Evolutionary conservation across 73 alveolate genomes (phyloP), one percentile per base, ranked within the genome.

Genomic region (Tetrahymena thermophila): DNA sequence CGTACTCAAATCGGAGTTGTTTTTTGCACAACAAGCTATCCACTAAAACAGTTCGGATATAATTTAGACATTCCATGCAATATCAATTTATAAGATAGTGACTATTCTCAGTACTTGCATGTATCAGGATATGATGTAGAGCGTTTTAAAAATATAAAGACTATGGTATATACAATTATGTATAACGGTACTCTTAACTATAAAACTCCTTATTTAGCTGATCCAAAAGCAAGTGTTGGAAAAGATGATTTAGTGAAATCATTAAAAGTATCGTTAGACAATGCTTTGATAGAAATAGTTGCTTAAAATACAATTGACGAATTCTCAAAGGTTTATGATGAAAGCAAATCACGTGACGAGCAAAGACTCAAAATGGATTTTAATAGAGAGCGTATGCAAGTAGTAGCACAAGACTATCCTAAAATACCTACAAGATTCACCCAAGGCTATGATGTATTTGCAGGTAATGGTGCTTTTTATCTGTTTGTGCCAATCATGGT

Each of bases 391-490:
- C 94, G 71, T 50, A 95, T 98, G 43, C 93, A 96, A 34, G 89
- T 95, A 8, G 58, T 96, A n/a, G 94, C 94, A 50, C 44, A 96
- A 56, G 94, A 94, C 85, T 98, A 94, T 85, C 99, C 99, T 3
- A 93, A 89, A 3, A 94, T 96, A 15, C 96, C 98, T 3, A 96
- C 94, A 34, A 56, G 99, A 42, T 94, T 96, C 58, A 95, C 94
- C 38, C 37, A 97, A 56, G 97, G 96, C 19, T 58, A 93, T 35
- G 97, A 96, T 85, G 94, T 98, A 4, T 95, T 96, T n/a, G 97
- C 96, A 28, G 95, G 97, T n/a, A 94, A 97, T 93, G 99, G 99
- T 7, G 97, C 98, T 9, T 98, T 96, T 93, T 97, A 97, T 96
- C 97, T 98, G 93, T 96, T 97, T 34, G 94, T 98, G 13, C 97